phyloP scores from a whole-genome alignment of 768 basidiomycete genomes.

The Lactarius deliciosus region DNA sequence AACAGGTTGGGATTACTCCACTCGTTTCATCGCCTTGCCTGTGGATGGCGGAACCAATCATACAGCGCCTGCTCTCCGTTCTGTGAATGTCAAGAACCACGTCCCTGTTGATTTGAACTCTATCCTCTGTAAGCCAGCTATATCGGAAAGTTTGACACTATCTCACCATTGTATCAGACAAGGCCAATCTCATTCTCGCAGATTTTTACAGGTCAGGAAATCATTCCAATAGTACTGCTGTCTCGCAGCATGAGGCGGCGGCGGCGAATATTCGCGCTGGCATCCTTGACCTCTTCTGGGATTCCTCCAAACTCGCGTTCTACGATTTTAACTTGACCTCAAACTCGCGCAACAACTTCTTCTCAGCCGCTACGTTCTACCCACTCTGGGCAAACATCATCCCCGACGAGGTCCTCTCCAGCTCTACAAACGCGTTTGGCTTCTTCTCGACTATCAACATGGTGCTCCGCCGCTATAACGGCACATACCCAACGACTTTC shows the following conservation, averaged over 20 bases:
- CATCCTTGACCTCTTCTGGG: constrained; percentile 87
- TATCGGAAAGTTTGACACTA: constrained; percentile 10
- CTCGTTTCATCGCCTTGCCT: constrained; percentile 45
- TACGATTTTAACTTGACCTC: constrained; percentile 86
- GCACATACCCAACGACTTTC: constrained; percentile 81
- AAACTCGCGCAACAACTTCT: constrained; percentile 61
- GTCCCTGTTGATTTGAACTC: constrained; percentile 82
- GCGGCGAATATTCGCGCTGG: constrained; percentile 62
- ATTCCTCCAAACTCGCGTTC: constrained; percentile 76
- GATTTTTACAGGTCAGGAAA: constrained; percentile 51
- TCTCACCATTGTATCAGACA: constrained; percentile 45
- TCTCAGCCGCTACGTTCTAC: constrained; percentile 77
- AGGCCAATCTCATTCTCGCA: constrained; percentile 59
- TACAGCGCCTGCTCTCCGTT: constrained; percentile 57
- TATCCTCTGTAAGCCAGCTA: constrained; percentile 64
- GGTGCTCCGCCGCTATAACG: constrained; percentile 83
- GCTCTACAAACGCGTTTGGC: constrained; percentile 59
- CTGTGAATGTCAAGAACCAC: constrained; percentile 66
- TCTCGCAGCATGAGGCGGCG: constrained; percentile 49
- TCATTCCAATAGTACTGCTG: constrained; percentile 40
- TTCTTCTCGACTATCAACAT: constrained; percentile 75
- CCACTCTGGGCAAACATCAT: constrained; percentile 87
- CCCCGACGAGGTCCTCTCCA: constrained; percentile 63
- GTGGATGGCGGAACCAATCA: constrained; percentile 41
- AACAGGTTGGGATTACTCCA: constrained; percentile 42